Conservation (phyloP, 331 rosid genomes). For the Quercus lobata region DNA sequence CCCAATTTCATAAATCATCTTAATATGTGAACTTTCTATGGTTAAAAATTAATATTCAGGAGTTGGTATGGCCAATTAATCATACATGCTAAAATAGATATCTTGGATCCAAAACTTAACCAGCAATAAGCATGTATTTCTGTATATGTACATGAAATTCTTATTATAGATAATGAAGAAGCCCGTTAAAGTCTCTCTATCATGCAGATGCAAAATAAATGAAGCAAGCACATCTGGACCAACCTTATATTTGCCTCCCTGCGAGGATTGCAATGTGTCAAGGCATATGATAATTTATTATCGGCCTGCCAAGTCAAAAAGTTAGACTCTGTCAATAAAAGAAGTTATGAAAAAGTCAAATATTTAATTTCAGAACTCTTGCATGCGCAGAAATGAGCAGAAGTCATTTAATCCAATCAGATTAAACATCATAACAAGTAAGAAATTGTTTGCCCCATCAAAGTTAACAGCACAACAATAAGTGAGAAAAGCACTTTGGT, state of each 20-base stretch:
- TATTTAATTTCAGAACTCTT: background rate
- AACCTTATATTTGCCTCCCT: conserved; percentile 93
- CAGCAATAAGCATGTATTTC: conserved; percentile 6
- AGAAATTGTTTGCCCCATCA: background rate
- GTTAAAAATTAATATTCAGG: background rate
- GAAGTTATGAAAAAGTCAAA: background rate
- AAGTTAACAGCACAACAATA: background rate
- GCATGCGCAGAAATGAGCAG: background rate
- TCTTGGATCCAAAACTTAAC: background rate
- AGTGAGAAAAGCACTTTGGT: background rate
- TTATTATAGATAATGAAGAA: conserved; percentile 9
- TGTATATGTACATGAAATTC: background rate
- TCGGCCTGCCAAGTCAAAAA: conserved; percentile 75
- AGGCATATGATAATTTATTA: conserved; percentile 84
- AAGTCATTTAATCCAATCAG: conserved; percentile 5
- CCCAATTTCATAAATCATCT: background rate
- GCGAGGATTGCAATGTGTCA: conserved; percentile 75
- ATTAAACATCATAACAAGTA: background rate
- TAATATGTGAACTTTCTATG: background rate
- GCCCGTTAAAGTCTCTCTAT: conserved; percentile 5
- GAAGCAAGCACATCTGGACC: conserved; percentile 53
- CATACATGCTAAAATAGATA: background rate
- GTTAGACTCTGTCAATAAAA: conserved; percentile 18
- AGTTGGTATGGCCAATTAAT: background rate
- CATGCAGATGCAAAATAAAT: conserved; percentile 31